Evolutionary conservation across 495 filamentous ascomycete genomes (phyloP).

Genomic region (Penicillium flavigenum): DNA sequence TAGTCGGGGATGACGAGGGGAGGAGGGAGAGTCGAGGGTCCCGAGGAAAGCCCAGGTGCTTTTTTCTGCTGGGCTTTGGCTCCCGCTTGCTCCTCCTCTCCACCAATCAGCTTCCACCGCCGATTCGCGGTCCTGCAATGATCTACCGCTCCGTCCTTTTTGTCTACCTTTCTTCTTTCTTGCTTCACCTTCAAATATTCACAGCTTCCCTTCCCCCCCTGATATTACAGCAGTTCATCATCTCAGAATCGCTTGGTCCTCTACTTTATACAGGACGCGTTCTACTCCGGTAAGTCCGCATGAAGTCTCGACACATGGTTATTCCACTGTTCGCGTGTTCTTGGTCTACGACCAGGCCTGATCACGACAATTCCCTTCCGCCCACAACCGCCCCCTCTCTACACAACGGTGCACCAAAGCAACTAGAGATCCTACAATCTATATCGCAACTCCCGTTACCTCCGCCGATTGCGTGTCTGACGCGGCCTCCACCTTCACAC

Average conservation of each 20-base stretch:
- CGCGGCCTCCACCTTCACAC: slow-evolving; percentile 10
- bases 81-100: slow-evolving; percentile 46
- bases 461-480: slow-evolving; percentile 1
- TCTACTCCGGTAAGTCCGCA: slow-evolving; percentile 19
- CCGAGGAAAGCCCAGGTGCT: slow-evolving; percentile 6
- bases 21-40: slow-evolving; percentile 20
- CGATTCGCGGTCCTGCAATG: slow-evolving; percentile 31
- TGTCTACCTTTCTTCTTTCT: slow-evolving; percentile 40
- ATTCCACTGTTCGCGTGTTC: slow-evolving; percentile 7
- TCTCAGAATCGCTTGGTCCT: slow-evolving; percentile 11
- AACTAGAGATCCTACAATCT: not conserved
- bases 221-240: slow-evolving; percentile 10
- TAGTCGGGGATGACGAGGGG: slow-evolving; percentile 14
- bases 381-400: not conserved
- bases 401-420: not conserved
- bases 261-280: slow-evolving; percentile 22
- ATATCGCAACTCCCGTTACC: not conserved
- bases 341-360: slow-evolving; percentile 11
- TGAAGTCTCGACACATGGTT: not conserved
- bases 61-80: slow-evolving; percentile 33
- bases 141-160: slow-evolving; percentile 40
- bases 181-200: slow-evolving; percentile 26
- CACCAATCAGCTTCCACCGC: slow-evolving; percentile 40
- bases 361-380: slow-evolving; percentile 1
- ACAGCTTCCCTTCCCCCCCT: slow-evolving; percentile 25